A percentile compares a stretch with the other conserved stretches of the same genome.
Evolutionary conservation across 2,329 filamentous ascomycete genomes (phyloP).

Genomic region (Trichophyton benhamiae): DNA sequence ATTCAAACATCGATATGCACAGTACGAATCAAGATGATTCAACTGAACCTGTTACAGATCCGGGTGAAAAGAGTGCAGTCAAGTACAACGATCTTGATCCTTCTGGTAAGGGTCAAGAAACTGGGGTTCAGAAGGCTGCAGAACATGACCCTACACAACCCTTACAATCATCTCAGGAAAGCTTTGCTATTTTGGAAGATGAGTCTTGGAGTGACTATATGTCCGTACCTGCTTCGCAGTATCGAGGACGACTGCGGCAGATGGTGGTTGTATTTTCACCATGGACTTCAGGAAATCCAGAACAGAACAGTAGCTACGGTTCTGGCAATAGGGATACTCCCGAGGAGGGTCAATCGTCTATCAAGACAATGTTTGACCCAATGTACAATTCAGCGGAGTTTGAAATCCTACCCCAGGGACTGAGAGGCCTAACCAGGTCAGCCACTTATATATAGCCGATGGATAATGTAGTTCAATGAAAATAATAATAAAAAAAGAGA

Average conservation of each 20-base stretch:
- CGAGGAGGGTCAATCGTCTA: neutral
- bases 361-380: neutral
- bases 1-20: neutral
- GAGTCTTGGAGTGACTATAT: neutral
- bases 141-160: neutral
- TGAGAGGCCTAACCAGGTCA: conserved; percentile 9
- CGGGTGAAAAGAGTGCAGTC: neutral
- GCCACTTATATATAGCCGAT: no score
- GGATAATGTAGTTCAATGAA: no score
- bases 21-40: neutral
- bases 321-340: neutral
- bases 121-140: neutral
- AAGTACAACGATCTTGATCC: neutral
- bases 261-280: conserved; percentile 85
- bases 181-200: neutral
- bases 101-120: neutral
- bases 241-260: conserved; percentile 22
- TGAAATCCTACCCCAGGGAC: conserved; percentile 12
- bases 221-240: neutral
- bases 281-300: conserved; percentile 44
- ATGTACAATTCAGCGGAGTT: conserved; percentile 9
- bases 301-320: neutral
- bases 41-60: neutral
- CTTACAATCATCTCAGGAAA: neutral
- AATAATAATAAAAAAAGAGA: no score